Percentiles rank a stretch among this genome's conserved stretches.
These are phyloP conservation scores for Xylaria palmicola DNA, from an alignment of 495 filamentous ascomycete species.

Conservation along the genomic window DNA sequence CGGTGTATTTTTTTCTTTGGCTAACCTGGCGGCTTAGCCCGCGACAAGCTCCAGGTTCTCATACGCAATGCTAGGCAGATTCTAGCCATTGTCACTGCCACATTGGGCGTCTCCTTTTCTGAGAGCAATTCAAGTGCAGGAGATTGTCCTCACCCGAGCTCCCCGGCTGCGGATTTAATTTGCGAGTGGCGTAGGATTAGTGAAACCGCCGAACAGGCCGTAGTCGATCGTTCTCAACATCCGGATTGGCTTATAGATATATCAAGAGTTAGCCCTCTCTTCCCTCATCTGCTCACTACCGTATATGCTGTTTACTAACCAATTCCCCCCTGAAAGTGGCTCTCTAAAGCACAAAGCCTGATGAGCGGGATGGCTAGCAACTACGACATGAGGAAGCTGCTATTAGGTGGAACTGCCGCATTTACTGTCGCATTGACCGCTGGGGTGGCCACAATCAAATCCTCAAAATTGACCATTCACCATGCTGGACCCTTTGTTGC, in stretches of 20 bases:
- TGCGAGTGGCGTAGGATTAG: conserved; percentile 60
- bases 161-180: conserved; percentile 58
- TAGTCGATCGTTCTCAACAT: conserved; percentile 8
- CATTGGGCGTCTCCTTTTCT: conserved; percentile 61
- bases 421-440: conserved; percentile 24
- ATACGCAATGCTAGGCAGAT: conserved; percentile 78
- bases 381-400: conserved; percentile 63
- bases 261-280: conserved; percentile 26
- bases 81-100: conserved; percentile 65
- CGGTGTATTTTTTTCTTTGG: conserved; percentile 2
- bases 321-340: conserved; percentile 49
- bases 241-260: conserved; percentile 27
- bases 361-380: conserved; percentile 90
- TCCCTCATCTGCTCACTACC: neutral
- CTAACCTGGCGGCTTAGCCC: conserved; percentile 34
- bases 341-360: conserved; percentile 63
- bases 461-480: conserved; percentile 9
- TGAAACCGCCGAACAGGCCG: conserved; percentile 19
- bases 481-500: conserved; percentile 29
- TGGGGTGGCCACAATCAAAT: conserved; percentile 16
- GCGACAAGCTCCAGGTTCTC: conserved; percentile 64
- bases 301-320: conserved; percentile 16
- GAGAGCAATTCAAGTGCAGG: conserved; percentile 31
- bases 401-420: conserved; percentile 33
- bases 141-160: conserved; percentile 45